Evolutionary conservation across 2,329 filamentous ascomycete genomes (phyloP), one percentile per base, ranked within the genome.

Genomic region (Fusarium sp.): DNA sequence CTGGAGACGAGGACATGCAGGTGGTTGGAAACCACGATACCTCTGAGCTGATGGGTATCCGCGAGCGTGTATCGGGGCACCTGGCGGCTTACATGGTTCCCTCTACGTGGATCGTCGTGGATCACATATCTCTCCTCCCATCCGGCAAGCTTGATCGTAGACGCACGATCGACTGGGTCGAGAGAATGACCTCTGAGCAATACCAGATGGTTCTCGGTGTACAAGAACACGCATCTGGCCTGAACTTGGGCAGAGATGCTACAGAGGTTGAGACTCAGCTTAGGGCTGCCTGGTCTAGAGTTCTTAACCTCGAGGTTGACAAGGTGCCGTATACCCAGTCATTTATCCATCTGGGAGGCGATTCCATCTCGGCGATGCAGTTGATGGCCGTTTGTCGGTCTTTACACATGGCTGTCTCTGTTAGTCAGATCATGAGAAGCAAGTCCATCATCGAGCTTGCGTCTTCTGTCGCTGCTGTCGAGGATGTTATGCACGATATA

Each of bases 401-500:
- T 11, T 53, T 19, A 1, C 21, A 55, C 6, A 63, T 67, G 42
- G 38, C 48, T 37, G 17, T 67, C 2, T 55, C 65, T 0, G 57
- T 67, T 11, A 29, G 61, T 1, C 64, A 67, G 29, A 67, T 67
- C 9, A 67, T 67, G 57, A 53, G 52, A 29, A 46, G 51, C 64
- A 67, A 63, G 41, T 67, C 65, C 15, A 61, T 67, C 17, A 4
- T 67, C 3, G 61, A 67, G 4, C 61, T 67, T 54, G 64, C 64
- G 6, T 46, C 54, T 13, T 43, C 13, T 9, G 61, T 53, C 6
- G 23, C 42, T 8, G n/a, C 19, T 1, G 39, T 60, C 1, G 8
- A 63, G 1, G 39, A 55, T 3, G 17, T 41, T 15, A 6, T 36
- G 1, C 36, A 50, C 9, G 37, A 43, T 3, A 27, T 60, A 2